Percentiles rank a stretch among this genome's conserved stretches.
phyloP scores from a whole-genome alignment of 768 basidiomycete species.

The Hygrocybe coccinea region DNA sequence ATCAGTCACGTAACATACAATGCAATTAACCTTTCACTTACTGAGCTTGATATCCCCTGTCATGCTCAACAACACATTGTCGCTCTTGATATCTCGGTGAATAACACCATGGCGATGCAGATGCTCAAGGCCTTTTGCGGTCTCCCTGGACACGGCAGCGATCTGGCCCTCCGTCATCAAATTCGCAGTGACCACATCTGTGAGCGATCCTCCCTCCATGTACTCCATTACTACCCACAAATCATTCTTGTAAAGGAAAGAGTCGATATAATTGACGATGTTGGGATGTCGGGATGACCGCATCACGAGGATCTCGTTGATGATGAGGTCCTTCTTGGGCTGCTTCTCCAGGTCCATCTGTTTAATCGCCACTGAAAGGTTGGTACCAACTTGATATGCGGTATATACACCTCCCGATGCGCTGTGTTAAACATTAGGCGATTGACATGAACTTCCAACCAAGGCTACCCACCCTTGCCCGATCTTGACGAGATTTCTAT shows the following conservation, averaged over 20 bases:
- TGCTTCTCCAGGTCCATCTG: constrained; percentile 99
- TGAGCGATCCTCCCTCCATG: constrained; percentile 94
- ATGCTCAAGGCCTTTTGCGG: constrained; percentile 88
- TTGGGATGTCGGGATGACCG: constrained; percentile 95
- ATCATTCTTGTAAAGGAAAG: constrained; percentile 95
- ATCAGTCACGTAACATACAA: not conserved
- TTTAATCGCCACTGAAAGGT: constrained; percentile 94
- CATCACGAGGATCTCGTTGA: constrained; percentile 99
- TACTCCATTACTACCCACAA: constrained; percentile 99
- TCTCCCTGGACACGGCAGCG: constrained; percentile 91
- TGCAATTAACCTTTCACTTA: constrained; percentile 41
- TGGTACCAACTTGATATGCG: constrained; percentile 94
- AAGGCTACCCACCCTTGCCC: constrained; percentile 84
- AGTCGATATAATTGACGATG: constrained; percentile 99
- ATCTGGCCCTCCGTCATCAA: constrained; percentile 99
- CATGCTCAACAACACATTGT: constrained; percentile 90
- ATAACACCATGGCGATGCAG: constrained; percentile 95
- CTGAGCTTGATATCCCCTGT: constrained; percentile 97
- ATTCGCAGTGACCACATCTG: constrained; percentile 93
- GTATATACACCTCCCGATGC: constrained; percentile 98
- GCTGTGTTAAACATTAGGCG: constrained; percentile 36
- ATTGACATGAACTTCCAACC: constrained; percentile 8
- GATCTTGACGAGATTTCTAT: constrained; percentile 91
- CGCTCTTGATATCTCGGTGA: constrained; percentile 98
- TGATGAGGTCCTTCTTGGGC: constrained; percentile 98